A percentile compares a stretch with the other conserved stretches of the same genome.
Evolutionary conservation across 345 rosid species (phyloP).

Genomic region (Sonneratia alba): DNA sequence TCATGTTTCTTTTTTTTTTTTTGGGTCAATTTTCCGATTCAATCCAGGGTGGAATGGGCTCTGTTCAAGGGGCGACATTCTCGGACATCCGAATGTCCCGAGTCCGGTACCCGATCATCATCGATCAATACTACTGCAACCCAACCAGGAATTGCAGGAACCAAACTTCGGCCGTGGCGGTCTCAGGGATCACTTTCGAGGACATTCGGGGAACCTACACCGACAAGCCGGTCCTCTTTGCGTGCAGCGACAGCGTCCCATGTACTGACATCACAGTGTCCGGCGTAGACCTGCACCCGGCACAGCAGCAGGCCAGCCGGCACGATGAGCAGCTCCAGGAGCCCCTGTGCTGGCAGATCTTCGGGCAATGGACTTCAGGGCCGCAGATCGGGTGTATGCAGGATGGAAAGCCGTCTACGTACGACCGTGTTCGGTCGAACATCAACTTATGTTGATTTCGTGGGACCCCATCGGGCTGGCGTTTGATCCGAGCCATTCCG

Average conservation of each 20-base stretch:
- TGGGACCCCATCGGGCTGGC: no score
- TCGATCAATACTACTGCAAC: slow-evolving; percentile 26
- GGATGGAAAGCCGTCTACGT: neutral
- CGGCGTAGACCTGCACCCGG: slow-evolving; percentile 14
- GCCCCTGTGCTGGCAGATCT: slow-evolving; percentile 9
- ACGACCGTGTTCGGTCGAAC: neutral
- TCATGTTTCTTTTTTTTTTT: no score
- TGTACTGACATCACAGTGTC: slow-evolving; percentile 20
- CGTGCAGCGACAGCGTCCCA: slow-evolving; percentile 30
- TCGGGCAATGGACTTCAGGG: neutral
- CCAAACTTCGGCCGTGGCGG: slow-evolving; percentile 23
- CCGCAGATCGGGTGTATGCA: neutral
- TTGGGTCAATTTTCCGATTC: no score
- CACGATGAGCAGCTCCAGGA: neutral
- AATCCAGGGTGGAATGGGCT: slow-evolving; percentile 4
- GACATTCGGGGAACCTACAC: slow-evolving; percentile 28
- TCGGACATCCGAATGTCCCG: slow-evolving; percentile 22
- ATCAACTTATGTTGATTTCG: neutral
- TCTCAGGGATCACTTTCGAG: slow-evolving; percentile 18
- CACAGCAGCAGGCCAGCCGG: neutral
- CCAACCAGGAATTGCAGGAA: slow-evolving; percentile 14
- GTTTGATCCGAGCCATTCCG: no score
- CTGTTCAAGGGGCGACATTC: slow-evolving; percentile 18
- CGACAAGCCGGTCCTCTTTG: slow-evolving; percentile 16
- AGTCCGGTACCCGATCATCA: slow-evolving; percentile 21